phyloP scores from a whole-genome alignment of 306 rosid genomes.

The apple (Malus domestica) region ASM211411v1 NC_041797.1:5014001-5014500 shows the following conservation, averaged over 20 bases:
- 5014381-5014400: not conserved
- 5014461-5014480: not conserved
- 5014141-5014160: slow-evolving; percentile 14
- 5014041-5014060: not conserved
- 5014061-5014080: slow-evolving; percentile 12
- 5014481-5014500: not conserved
- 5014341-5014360: not conserved
- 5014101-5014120: slow-evolving; percentile 7
- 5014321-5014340: not conserved
- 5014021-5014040: slow-evolving; percentile 21
- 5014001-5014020: not conserved
- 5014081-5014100: slow-evolving; percentile 12
- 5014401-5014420: not conserved
- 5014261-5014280: slow-evolving; percentile 17
- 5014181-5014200: slow-evolving; percentile 8
- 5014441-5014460: not conserved
- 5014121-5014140: not conserved
- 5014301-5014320: not conserved
- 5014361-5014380: not conserved
- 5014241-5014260: slow-evolving; percentile 11
- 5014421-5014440: not conserved
- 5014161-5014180: slow-evolving; percentile 17
- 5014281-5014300: not conserved
- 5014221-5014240: slow-evolving; percentile 5
- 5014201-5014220: slow-evolving; percentile 17